Conservation (phyloP, 139 green algal genomes). For the Prasinococcaceae sp. region DNA sequence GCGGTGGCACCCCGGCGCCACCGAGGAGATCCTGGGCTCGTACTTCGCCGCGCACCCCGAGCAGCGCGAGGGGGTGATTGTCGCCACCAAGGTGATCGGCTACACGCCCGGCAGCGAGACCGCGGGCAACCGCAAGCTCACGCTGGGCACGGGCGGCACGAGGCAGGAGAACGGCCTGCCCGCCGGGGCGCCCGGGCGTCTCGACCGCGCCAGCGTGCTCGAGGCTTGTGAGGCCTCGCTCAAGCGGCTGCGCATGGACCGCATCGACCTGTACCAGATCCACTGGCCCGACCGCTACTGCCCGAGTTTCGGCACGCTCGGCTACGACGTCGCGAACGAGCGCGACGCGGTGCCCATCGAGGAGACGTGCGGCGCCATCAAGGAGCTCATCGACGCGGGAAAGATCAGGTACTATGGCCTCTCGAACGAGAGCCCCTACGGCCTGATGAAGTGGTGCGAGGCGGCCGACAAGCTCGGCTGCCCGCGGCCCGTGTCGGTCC, state of each 20-base stretch:
- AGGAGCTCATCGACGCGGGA: conserved; percentile 31
- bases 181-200: background rate
- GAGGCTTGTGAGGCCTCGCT: conserved; percentile 28
- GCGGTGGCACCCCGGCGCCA: conserved; percentile 35
- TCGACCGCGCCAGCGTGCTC: conserved; percentile 12
- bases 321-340: conserved; percentile 39
- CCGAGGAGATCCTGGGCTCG: conserved; percentile 43
- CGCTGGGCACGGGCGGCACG: too few relatives aligned
- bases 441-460: conserved; percentile 43
- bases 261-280: conserved; percentile 81
- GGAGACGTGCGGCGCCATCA: conserved; percentile 30
- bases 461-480: conserved; percentile 42
- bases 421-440: conserved; percentile 67
- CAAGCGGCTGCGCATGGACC: conserved; percentile 60
- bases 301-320: conserved; percentile 84
- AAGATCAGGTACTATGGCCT: conserved; percentile 70
- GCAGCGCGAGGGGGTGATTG: too few relatives aligned
- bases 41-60: too few relatives aligned
- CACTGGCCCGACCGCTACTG: conserved; percentile 81
- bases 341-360: conserved; percentile 24
- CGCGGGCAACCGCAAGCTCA: background rate
- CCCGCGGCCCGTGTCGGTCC: conserved; percentile 48
- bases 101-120: background rate
- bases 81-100: conserved; percentile 64
- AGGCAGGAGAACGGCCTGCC: too few relatives aligned